These are phyloP conservation scores for Zygoascus hellenicus DNA, from an alignment of 1,139 yeast species.

Conservation along the genomic window DNA sequence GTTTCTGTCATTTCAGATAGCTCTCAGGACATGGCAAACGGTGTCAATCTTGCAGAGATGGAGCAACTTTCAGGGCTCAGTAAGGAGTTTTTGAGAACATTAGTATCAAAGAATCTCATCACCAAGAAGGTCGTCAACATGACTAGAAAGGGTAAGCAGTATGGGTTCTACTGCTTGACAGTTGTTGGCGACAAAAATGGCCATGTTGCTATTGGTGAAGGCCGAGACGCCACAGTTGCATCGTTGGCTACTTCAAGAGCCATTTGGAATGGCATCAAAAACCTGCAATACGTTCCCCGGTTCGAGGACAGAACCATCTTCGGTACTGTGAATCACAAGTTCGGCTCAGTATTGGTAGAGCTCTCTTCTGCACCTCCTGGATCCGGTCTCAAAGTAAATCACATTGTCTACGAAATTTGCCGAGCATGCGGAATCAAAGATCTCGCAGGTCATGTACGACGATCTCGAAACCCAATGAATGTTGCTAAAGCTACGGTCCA, in stretches of 20 bases:
- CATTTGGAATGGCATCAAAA: conserved; percentile 90
- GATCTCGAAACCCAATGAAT: conserved; percentile 91
- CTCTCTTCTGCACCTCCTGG: conserved; percentile 90
- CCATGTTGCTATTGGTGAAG: conserved; percentile 93
- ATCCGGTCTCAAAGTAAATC: conserved; percentile 89
- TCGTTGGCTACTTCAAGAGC: conserved; percentile 78
- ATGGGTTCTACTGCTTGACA: conserved; percentile 76
- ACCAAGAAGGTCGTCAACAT: conserved; percentile 81
- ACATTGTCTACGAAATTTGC: conserved; percentile 85
- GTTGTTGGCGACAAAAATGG: conserved; percentile 94
- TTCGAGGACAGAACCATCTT: conserved; percentile 87
- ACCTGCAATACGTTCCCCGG: conserved; percentile 74
- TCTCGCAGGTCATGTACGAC: conserved; percentile 82
- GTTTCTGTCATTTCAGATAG: conserved; percentile 29
- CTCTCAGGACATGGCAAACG: conserved; percentile 39
- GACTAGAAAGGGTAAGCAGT: conserved; percentile 90
- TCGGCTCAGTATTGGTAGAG: conserved; percentile 78
- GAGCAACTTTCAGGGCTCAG: conserved; percentile 65
- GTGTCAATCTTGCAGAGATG: conserved; percentile 34
- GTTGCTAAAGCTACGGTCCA: conserved; percentile 87
- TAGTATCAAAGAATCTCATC: conserved; percentile 47
- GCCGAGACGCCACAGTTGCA: conserved; percentile 77
- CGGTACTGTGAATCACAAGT: conserved; percentile 78
- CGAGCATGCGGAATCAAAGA: conserved; percentile 94
- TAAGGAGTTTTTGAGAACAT: conserved; percentile 54